Conservation (phyloP, 495 filamentous ascomycete species). For the Aspergillus ellipticus region DNA sequence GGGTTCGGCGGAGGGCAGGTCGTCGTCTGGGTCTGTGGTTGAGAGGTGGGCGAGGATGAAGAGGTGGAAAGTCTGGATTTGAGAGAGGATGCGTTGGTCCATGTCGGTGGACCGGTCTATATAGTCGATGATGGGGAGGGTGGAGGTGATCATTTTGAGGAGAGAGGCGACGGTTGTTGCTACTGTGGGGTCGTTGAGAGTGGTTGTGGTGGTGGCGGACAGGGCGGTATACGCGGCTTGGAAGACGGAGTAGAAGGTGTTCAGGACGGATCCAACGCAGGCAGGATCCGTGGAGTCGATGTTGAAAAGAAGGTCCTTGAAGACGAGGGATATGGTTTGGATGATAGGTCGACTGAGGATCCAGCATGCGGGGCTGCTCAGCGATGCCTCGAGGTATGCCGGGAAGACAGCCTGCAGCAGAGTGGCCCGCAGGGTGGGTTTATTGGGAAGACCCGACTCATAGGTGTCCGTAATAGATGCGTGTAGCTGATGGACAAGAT, state of each 20-base stretch:
- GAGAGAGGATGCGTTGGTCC: constrained; percentile 17
- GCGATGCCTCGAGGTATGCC: constrained; percentile 55
- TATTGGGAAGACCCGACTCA: constrained; percentile 40
- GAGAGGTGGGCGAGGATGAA: constrained; percentile 53
- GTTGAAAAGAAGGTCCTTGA: constrained; percentile 45
- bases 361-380: constrained; percentile 52
- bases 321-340: constrained; percentile 41
- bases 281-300: constrained; percentile 43
- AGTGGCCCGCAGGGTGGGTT: constrained; percentile 53
- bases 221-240: constrained; percentile 38
- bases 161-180: constrained; percentile 38
- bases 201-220: constrained; percentile 23
- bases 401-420: constrained; percentile 60
- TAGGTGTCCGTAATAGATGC: constrained; percentile 50
- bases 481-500: constrained; percentile 56
- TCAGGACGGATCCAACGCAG: constrained; percentile 41
- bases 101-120: constrained; percentile 34
- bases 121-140: constrained; percentile 52
- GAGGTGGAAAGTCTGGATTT: constrained; percentile 31
- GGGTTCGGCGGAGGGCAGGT: background rate
- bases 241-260: constrained; percentile 44
- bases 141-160: constrained; percentile 43
- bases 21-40: background rate
- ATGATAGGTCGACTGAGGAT: constrained; percentile 56
- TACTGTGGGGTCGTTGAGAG: constrained; percentile 38